Evolutionary conservation across 768 basidiomycete species (phyloP), one percentile per base, ranked within the genome.

Genomic region (Lepiota venenata): DNA sequence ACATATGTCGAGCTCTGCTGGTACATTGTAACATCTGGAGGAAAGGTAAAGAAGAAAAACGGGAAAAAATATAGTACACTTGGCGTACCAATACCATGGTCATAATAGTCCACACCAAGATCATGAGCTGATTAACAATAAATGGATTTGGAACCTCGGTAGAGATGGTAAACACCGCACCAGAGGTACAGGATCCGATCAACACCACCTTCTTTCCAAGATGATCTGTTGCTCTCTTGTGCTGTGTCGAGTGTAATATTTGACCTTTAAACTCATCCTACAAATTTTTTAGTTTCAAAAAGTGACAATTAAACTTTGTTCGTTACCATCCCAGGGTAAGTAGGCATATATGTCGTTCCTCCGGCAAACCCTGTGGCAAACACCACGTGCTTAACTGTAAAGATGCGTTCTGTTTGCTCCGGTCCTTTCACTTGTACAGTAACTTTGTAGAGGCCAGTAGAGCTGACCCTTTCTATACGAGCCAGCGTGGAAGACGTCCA

Each of bases 161-260:
- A 11, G 6, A 20, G 2, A 32, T 29, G 12, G 20, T n/a, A n/a
- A n/a, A 11, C 20, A 14, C 45, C 63, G 4, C 48, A 70, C 71
- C 71, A 11, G 83, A 81, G 45, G 77, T 83, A 50, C 82, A 82
- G 12, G 85, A 75, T 12, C 87, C 87, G 14, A 88, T 49, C 12
- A 66, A 55, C 35, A 66, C 39, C 10, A 79, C 85, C 61, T 80
- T 85, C 68, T 87, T 85, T 9, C 84, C 83, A 2, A 67, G 59
- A 59, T 79, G 77, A 22, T 75, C 77, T 3, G 63, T 58, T 0
- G 80, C 79, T 9, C 67, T 72, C 27, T 71, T 72, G 61, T 81
- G 79, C 27, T 73, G 59, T 1, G 70, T 67, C 1, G 86, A 82
- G 65, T 88, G 87, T 8, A 80, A 36, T 5, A 74, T 59, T 41